Base-by-base conservation (phyloP, 2,329 filamentous ascomycete genomes). In the Camptophora hylomeconis region DNA sequence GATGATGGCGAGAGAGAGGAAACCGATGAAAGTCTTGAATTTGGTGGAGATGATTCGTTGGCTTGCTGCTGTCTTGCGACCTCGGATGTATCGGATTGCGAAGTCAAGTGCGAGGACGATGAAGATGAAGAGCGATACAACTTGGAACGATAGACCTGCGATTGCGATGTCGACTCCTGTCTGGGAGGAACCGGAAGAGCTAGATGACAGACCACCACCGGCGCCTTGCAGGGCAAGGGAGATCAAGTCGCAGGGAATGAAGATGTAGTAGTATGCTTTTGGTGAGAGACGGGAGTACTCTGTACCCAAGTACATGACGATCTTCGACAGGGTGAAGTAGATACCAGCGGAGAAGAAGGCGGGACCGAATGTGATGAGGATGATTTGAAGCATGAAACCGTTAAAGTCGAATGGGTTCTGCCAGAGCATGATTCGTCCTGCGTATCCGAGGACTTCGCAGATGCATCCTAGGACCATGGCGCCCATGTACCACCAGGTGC, bases 351-450 rank as follows among this genome's bases (percentile, higher is more conserved):
- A 62, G 43, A 67, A 62, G 48, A 69, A 72, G 31, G 69, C 66
- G 7, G 65, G 65, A 0, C 55, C 62, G 24, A 65, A 63, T 40
- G 64, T 69, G 28, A 79, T 58, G 49, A 69, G 74, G 36, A 68
- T 64, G 38, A 77, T 75, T 46, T 80, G 70, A n/a, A 77, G 62
- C 47, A 78, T 62, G 46, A 80, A 80, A 5, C 63, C 69, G 8
- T 46, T 45, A 45, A 74, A 65, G 26, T 47, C 57, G 45, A 73
- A 79, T 0, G 72, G 69, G 41, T 78, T 67, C 24, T 62, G 37
- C 38, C 65, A 61, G 34, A 74, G 54, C 42, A 72, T 46, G 28
- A 77, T 56, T 7, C 75, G 61, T 2, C 72, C 75, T 1, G 55
- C 50, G 38, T 80, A 80, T 11, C 75, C 75, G 18, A 76, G 44